A percentile compares a stretch with the other conserved stretches of the same genome.
Conservation (phyloP, 495 filamentous ascomycete genomes). For the Neurospora sp. region DNA sequence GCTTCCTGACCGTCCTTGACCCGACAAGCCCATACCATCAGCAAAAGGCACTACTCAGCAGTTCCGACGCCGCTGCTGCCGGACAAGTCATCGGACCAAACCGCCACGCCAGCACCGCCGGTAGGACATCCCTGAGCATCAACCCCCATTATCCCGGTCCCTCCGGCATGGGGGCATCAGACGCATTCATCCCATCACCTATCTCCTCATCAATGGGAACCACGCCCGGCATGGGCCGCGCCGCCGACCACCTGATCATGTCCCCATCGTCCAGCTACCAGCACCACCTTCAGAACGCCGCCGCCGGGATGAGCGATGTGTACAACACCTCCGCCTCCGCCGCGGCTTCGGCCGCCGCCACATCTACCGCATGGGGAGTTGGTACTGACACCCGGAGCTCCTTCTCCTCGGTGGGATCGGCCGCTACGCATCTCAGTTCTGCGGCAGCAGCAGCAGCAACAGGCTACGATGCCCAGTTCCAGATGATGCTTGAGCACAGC, state of each 20-base stretch:
- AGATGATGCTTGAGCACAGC: background rate
- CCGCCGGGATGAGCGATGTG: conserved; percentile 5
- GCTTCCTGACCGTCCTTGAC: conserved; percentile 38
- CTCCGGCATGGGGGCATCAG: background rate
- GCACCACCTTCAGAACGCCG: conserved; percentile 29
- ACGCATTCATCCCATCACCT: background rate
- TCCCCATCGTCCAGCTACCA: conserved; percentile 33
- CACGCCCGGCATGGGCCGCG: background rate
- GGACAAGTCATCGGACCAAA: background rate
- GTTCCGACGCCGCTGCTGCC: background rate
- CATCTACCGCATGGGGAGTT: conserved; percentile 5
- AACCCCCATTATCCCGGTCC: background rate
- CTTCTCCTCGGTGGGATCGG: background rate
- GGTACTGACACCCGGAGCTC: background rate
- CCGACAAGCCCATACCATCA: conserved; percentile 36
- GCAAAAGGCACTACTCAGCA: conserved; percentile 28
- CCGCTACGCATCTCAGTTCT: background rate
- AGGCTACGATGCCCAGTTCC: background rate
- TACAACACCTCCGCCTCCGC: background rate
- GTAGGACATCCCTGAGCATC: background rate
- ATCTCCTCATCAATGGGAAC: background rate
- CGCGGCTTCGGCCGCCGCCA: conserved; percentile 7
- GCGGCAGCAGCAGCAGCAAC: background rate
- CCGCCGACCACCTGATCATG: conserved; percentile 24
- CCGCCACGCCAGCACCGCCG: background rate